These are phyloP conservation scores for Heliamphora exappendiculata DNA, from an alignment of 148 eudicot species.

Conservation along the genomic window DNA sequence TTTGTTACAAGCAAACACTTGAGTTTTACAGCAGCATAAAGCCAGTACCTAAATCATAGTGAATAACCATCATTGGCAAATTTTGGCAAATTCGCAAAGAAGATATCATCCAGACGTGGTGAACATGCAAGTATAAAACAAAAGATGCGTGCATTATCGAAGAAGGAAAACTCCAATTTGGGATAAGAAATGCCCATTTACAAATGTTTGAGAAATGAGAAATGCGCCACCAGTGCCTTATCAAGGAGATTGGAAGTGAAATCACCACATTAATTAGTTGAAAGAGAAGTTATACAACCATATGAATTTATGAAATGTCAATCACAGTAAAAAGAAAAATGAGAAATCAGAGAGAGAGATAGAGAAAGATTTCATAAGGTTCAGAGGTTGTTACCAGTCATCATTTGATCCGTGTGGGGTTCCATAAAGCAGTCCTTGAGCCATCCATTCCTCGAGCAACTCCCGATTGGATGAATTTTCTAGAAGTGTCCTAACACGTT, in stretches of 20 bases:
- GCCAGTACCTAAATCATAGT: conserved; percentile 67
- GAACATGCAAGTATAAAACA: neutral
- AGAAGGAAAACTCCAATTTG: neutral
- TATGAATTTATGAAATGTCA: neutral
- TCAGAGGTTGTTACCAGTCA: conserved; percentile 58
- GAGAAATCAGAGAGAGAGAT: neutral
- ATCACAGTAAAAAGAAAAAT: no score
- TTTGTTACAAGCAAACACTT: conserved; percentile 90
- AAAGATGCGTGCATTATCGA: neutral
- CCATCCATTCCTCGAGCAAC: conserved; percentile 61
- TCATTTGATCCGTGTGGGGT: conserved; percentile 95
- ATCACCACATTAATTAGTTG: neutral
- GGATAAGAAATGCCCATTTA: neutral
- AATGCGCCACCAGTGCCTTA: neutral
- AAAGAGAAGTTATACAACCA: neutral
- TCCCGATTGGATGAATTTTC: conserved; percentile 46
- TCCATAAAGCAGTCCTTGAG: conserved; percentile 55
- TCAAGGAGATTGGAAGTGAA: neutral
- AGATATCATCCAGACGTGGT: neutral
- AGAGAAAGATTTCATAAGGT: neutral
- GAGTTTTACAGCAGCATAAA: conserved; percentile 86
- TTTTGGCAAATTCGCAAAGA: neutral
- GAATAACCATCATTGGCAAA: conserved; percentile 3
- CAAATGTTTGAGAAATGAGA: neutral
- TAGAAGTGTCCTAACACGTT: conserved; percentile 54